Base-by-base conservation (phyloP, 371 early-diverging fungal genomes). In the Circinella minor region DNA sequence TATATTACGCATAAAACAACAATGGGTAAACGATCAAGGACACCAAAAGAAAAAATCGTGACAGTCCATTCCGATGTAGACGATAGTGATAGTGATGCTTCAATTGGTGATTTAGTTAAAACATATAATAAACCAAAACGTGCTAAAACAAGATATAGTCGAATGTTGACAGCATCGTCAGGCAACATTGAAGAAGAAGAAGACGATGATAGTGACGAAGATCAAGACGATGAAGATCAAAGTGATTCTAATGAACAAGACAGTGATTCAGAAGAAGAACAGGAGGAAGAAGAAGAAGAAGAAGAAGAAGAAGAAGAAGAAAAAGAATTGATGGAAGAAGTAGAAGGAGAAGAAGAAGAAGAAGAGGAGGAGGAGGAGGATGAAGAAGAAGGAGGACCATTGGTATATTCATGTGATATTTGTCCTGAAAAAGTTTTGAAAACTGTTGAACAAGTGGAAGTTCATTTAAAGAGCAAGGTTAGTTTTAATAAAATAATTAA, bases 391-490 rank as follows among this genome's bases (percentile, higher is more conserved):
- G 74, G 62, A 54, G 64, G 60, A 11, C 47, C 48, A 4, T 46
- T 66, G 37, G 61, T 54, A 17, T 76, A 63, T 61, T 27, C 63
- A 20, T 76, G 76, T 37, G 69, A 70, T 43, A 76, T 76, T 43
- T 76, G 76, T 48, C 76, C 76, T 15, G 70, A 76, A 10, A 72
- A 67, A 55, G 49, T 72, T 4, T 55, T 76, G 43, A 72, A 70
- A 55, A 70, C 59, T 9, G 55, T 66, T 17, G 61, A 68, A n/a
- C 67, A 67, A 51, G 76, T 76, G 1, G 70, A 73, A 37, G 71
- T 73, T 13, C 76, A 76, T 54, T 61, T 76, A 36, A 49, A 72
- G 55, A 72, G 76, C 73, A 72, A 73, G 71, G 76, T 76, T 59
- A 57, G 64, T 65, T 11, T n/a, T 37, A 38, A 36, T 4, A 68